These are phyloP conservation scores for Yamadazyma sp. DNA, from an alignment of 805 yeast genomes.

Conservation along the genomic window DNA sequence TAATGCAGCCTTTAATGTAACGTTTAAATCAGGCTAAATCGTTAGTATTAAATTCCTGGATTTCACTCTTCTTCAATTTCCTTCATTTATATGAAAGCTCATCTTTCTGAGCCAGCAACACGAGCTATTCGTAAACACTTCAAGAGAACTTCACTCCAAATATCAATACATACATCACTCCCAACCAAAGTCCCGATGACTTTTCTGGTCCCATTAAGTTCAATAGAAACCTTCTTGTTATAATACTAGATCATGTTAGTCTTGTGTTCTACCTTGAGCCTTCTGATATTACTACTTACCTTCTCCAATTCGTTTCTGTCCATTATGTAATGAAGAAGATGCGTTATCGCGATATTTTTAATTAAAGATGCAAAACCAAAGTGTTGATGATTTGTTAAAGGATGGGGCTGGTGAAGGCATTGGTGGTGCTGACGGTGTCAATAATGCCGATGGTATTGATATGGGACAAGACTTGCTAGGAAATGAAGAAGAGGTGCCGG, in stretches of 20 bases:
- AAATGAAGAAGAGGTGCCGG: too few relatives aligned
- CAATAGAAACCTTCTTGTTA: slow-evolving; percentile 71
- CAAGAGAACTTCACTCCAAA: background rate
- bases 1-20: slow-evolving; percentile 68
- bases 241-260: slow-evolving; percentile 52
- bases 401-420: too few relatives aligned
- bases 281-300: too few relatives aligned
- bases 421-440: too few relatives aligned
- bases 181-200: slow-evolving; percentile 83
- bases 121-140: background rate
- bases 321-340: slow-evolving; percentile 2
- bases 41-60: slow-evolving; percentile 12
- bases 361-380: background rate
- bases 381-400: background rate
- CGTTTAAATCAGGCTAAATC: slow-evolving; percentile 59
- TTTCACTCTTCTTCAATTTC: background rate
- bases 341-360: background rate
- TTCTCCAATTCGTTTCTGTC: too few relatives aligned
- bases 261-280: too few relatives aligned
- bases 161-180: slow-evolving; percentile 54
- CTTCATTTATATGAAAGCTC: background rate
- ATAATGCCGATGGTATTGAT: too few relatives aligned
- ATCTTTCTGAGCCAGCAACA: background rate
- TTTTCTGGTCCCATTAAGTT: slow-evolving; percentile 74
- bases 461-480: too few relatives aligned